phyloP scores from a whole-genome alignment of 2,329 filamentous ascomycete species.

The Aspergillus pseudoglaucus region DNA sequence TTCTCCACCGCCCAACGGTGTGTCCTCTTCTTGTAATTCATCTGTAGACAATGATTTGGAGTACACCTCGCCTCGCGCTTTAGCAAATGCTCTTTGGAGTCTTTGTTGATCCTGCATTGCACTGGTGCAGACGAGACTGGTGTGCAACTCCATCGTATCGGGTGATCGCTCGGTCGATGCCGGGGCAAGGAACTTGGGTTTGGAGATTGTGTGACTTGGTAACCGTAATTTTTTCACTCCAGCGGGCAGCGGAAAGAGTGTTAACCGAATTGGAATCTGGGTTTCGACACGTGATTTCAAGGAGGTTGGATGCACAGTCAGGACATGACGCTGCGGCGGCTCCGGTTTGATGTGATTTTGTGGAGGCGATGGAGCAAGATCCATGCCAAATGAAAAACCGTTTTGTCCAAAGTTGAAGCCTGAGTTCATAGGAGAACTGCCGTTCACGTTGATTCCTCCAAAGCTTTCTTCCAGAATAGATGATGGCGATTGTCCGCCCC shows the following conservation, averaged over 20 bases:
- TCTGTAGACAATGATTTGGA: slow-evolving; percentile 38
- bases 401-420: slow-evolving; percentile 30
- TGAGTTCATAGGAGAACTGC: slow-evolving; percentile 34
- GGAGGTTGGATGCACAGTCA: slow-evolving; percentile 62
- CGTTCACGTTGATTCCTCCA: slow-evolving; percentile 41
- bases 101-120: slow-evolving; percentile 71
- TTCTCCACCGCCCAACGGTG: slow-evolving; percentile 82
- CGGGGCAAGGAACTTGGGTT: slow-evolving; percentile 82
- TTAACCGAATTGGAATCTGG: slow-evolving; percentile 83
- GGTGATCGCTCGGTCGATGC: slow-evolving; percentile 57
- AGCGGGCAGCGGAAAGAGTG: slow-evolving; percentile 65
- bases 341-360: slow-evolving; percentile 24
- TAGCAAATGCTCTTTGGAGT: slow-evolving; percentile 59
- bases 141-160: slow-evolving; percentile 72
- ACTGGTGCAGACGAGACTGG: slow-evolving; percentile 83
- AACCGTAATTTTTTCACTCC: slow-evolving; percentile 77
- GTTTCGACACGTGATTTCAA: slow-evolving; percentile 91
- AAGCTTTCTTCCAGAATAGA: slow-evolving; percentile 41
- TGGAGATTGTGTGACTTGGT: slow-evolving; percentile 85
- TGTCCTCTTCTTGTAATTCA: slow-evolving; percentile 58
- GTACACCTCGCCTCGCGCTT: slow-evolving; percentile 43
- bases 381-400: slow-evolving; percentile 34
- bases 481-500: slow-evolving; percentile 38
- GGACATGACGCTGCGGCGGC: slow-evolving; percentile 31
- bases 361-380: slow-evolving; percentile 22